Conservation (phyloP, 2,329 filamentous ascomycete species). For the Magnaporthiopsis rhizophila region DNA sequence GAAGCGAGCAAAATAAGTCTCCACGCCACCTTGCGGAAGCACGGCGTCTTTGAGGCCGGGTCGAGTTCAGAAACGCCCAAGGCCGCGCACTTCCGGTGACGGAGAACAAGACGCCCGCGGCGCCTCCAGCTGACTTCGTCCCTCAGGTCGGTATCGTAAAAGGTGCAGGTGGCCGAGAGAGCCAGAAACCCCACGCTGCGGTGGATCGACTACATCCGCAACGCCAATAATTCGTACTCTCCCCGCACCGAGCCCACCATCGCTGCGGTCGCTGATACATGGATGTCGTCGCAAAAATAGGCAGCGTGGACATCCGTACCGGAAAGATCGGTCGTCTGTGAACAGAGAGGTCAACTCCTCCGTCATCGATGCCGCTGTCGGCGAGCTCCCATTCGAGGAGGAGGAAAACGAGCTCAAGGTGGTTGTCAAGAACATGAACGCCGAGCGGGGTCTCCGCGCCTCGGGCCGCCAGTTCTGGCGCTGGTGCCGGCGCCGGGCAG, state of each 20-base stretch:
- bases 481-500: not conserved
- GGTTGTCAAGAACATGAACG: constrained; percentile 23
- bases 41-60: constrained; percentile 29
- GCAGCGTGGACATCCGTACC: constrained; percentile 26
- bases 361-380: constrained; percentile 25
- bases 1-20: constrained; percentile 13
- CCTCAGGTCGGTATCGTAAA: constrained; percentile 28
- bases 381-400: constrained; percentile 29
- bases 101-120: constrained; percentile 25
- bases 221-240: constrained; percentile 22
- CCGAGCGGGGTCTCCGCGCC: constrained; percentile 28
- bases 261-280: no score
- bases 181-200: constrained; percentile 24
- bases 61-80: constrained; percentile 29
- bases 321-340: constrained; percentile 28
- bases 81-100: constrained; percentile 27
- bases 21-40: constrained; percentile 12
- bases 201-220: constrained; percentile 32
- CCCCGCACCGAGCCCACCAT: no score
- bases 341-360: constrained; percentile 25
- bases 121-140: constrained; percentile 26
- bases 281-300: constrained; percentile 12
- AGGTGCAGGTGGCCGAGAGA: constrained; percentile 24
- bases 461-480: constrained; percentile 12
- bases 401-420: constrained; percentile 31